Evolutionary conservation across 208 protist species (phyloP), one percentile per base, ranked within the genome.

Genomic region (Crithidia thermophila): DNA sequence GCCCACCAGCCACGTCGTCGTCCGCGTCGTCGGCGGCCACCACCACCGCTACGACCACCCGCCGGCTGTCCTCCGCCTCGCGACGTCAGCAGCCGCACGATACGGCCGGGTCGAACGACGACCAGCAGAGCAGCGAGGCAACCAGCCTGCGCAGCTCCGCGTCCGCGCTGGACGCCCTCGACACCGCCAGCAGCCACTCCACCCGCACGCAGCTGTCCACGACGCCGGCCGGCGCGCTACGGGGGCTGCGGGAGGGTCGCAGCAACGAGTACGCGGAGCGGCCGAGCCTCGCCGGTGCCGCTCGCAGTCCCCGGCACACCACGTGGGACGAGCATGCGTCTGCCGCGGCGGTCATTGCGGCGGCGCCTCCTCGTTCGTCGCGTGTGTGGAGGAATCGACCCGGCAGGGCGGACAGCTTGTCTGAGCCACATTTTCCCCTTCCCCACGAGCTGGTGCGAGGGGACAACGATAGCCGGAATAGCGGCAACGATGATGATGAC

Each of bases 251-350:
- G 16, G 16, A 20, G 40, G 16, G 11, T 8, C 16, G 4, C 56
- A 37, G 18, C 40, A 28, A 25, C 28, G 57, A 0, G 20, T 52
- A 63, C 30, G 57, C 57, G n/a, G 57, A 63, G 43, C 57, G 57
- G 42, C 57, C 37, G 20, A 23, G 34, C 5, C 21, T 42, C 40
- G 18, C 40, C 3, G 21, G 40, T n/a, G n/a, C n/a, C n/a, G n/a
- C n/a, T 28, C 56, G 56, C 23, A 28, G 40, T 16, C 18, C 30
- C 11, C 11, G n/a, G 37, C 21, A 8, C 2, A 4, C 31, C 4
- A 25, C 20, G 37, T 23, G 37, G 2, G 10, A 7, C 3, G 53
- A 60, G 37, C 53, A 25, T 34, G 13, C 53, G 8, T n/a, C 23
- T 25, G 14, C 18, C 21, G 23, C 0, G 20, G 53, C 16, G 9